phyloP scores from a whole-genome alignment of 306 rosid genomes.

The Erythrophleum fordii region DNA sequence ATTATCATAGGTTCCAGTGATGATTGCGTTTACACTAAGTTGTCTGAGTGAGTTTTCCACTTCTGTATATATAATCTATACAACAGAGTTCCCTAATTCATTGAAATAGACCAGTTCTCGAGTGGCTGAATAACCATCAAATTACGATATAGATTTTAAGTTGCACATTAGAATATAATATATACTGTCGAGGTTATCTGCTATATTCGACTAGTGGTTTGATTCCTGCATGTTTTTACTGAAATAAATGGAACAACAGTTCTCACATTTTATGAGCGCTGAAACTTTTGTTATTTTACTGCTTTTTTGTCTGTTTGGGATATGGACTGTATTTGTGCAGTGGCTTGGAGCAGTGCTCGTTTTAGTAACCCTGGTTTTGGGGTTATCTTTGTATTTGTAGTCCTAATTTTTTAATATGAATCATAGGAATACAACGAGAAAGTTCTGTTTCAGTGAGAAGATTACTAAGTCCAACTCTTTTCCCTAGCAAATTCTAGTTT shows the following conservation, averaged over 20 bases:
- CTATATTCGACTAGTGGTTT: not conserved
- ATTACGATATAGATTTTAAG: not conserved
- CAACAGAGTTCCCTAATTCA: not conserved
- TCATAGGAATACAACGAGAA: not conserved
- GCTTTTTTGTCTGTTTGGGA: not conserved
- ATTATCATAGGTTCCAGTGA: not conserved
- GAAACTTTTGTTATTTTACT: not conserved
- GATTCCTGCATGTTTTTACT: not conserved
- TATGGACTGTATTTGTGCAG: slow-evolving; percentile 4
- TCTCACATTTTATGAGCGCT: not conserved
- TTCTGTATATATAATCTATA: not conserved
- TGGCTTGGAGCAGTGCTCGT: not conserved
- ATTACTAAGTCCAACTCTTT: not conserved
- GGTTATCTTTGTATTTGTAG: not conserved
- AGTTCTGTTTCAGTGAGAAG: slow-evolving; percentile 11
- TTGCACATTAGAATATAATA: slow-evolving; percentile 4
- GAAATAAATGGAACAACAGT: not conserved
- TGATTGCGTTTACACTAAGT: not conserved
- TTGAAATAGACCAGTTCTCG: not conserved
- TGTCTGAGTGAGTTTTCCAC: not conserved
- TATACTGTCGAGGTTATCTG: not conserved
- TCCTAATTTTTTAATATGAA: not conserved
- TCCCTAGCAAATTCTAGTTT: not conserved
- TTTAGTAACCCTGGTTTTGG: not conserved
- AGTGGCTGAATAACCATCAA: slow-evolving; percentile 7